Evolutionary conservation across 331 rosid genomes (phyloP).

Genomic region (Prunus yedoensis): DNA sequence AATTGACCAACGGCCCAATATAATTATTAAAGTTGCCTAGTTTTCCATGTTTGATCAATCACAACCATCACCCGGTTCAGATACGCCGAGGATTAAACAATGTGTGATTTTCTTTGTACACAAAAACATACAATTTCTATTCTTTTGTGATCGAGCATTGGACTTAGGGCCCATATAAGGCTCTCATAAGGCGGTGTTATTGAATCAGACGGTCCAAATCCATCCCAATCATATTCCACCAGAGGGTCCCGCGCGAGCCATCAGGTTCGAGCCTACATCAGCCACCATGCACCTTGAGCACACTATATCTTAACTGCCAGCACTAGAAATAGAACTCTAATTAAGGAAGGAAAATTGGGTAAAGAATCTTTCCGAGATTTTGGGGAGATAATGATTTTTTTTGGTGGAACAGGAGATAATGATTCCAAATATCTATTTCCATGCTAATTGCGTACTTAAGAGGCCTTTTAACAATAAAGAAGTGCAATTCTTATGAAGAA

Average conservation of each 20-base stretch:
- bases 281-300: neutral
- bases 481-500: neutral
- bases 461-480: neutral
- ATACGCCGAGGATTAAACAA: no score
- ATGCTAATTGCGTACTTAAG: no score
- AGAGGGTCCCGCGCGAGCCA: neutral
- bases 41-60: neutral
- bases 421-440: neutral
- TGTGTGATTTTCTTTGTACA: no score
- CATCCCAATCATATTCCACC: neutral
- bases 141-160: neutral
- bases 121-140: no score
- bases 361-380: neutral
- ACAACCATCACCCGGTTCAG: neutral
- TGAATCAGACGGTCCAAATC: neutral
- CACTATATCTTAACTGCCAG: neutral
- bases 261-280: neutral
- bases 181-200: neutral
- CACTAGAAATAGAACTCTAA: neutral
- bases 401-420: neutral
- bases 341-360: neutral
- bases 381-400: no score
- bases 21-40: neutral
- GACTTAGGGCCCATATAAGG: neutral
- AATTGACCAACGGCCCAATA: neutral